phyloP scores from a whole-genome alignment of 2,329 filamentous ascomycete species.

The Ramichloridium luteum region DNA sequence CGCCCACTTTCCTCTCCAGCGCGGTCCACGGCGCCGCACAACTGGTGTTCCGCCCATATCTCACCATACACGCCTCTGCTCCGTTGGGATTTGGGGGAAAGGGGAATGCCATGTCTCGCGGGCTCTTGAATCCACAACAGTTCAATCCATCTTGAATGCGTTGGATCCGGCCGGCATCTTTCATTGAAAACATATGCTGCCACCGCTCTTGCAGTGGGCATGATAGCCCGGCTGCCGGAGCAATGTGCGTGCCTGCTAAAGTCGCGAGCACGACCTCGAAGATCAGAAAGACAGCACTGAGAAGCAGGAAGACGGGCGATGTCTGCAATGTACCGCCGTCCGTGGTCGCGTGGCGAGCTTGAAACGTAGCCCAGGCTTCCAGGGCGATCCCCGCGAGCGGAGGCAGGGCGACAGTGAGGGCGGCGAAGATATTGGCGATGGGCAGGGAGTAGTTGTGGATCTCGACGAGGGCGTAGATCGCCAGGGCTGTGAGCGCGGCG shows the following conservation, averaged over 20 bases:
- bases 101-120: constrained; percentile 51
- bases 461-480: constrained; percentile 25
- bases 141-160: constrained; percentile 52
- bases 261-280: constrained; percentile 33
- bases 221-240: constrained; percentile 27
- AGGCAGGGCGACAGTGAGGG: constrained; percentile 32
- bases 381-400: constrained; percentile 32
- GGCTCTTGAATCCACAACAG: constrained; percentile 53
- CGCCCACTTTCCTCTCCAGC: constrained; percentile 42
- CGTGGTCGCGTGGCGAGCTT: constrained; percentile 18
- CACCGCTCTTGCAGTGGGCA: constrained; percentile 48
- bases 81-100: constrained; percentile 34
- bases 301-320: constrained; percentile 23
- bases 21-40: constrained; percentile 47
- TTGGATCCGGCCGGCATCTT: constrained; percentile 41
- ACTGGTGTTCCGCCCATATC: constrained; percentile 34
- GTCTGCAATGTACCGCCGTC: constrained; percentile 15
- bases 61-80: constrained; percentile 32
- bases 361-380: constrained; percentile 26
- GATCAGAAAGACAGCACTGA: constrained; percentile 29
- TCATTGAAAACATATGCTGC: constrained; percentile 40
- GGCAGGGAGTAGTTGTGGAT: constrained; percentile 28
- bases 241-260: constrained; percentile 32
- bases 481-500: constrained; percentile 28
- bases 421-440: constrained; percentile 29